A percentile compares a stretch with the other conserved stretches of the same genome.
phyloP scores from a whole-genome alignment of 2,329 filamentous ascomycete species.

The Xylaria sp. region DNA sequence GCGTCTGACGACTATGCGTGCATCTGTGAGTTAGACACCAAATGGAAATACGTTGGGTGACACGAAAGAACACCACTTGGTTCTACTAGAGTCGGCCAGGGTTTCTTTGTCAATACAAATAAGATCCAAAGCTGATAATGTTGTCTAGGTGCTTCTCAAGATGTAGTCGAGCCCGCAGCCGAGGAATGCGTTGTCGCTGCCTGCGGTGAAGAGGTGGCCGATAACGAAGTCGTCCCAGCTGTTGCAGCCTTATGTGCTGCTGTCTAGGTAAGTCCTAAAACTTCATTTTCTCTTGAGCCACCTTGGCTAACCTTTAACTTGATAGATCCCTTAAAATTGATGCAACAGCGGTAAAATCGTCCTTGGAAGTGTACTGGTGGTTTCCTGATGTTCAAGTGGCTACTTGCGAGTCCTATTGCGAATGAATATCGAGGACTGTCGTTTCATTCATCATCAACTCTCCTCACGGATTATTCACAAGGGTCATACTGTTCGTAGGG shows the following conservation, averaged over 20 bases:
- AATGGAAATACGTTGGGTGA: not conserved
- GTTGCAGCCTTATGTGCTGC: not conserved
- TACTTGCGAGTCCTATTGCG: not conserved
- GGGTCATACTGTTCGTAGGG: not conserved
- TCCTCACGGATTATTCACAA: not conserved
- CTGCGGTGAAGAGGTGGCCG: conserved; percentile 5
- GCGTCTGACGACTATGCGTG: not conserved
- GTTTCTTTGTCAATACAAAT: not conserved
- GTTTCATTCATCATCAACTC: not conserved
- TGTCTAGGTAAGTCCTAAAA: not conserved
- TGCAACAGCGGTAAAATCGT: not conserved
- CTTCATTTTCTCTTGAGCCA: not conserved
- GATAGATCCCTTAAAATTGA: not conserved
- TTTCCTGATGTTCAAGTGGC: not conserved
- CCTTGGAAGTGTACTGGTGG: not conserved
- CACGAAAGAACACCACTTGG: not conserved
- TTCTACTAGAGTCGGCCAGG: not conserved
- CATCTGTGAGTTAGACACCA: not conserved
- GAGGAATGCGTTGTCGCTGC: conserved; percentile 1
- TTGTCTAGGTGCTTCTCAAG: not conserved
- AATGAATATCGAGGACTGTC: not conserved
- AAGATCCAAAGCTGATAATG: not conserved
- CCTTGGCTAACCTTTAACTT: not conserved
- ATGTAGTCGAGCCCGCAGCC: not conserved
- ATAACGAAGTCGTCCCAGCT: not conserved